A percentile compares a stretch with the other conserved stretches of the same genome.
phyloP scores from a whole-genome alignment of 148 eudicot genomes.

The Vaccinium corymbosum region DNA sequence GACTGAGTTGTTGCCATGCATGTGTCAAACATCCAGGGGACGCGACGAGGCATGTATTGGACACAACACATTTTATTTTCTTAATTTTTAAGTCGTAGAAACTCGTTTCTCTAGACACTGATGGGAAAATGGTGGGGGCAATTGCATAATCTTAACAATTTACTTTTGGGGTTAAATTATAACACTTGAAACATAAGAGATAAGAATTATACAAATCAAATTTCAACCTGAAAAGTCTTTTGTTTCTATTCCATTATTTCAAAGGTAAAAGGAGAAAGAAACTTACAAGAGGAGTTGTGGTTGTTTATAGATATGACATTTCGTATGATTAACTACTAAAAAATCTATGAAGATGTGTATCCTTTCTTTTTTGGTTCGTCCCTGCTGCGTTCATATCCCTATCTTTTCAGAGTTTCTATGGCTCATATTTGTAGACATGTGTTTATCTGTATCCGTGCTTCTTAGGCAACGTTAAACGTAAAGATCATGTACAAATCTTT shows the following conservation, averaged over 20 bases:
- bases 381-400: not conserved
- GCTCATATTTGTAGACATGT: not conserved
- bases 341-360: not conserved
- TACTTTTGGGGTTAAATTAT: not conserved
- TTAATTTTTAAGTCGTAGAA: not conserved
- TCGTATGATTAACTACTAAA: not conserved
- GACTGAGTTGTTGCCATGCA: not conserved
- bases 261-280: not conserved
- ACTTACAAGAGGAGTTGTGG: not conserved
- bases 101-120: not conserved
- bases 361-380: not conserved
- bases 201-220: not conserved
- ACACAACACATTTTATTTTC: not conserved
- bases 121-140: not conserved
- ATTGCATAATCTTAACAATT: not conserved
- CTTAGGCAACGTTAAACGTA: not conserved
- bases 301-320: not conserved
- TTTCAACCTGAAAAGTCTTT: not conserved
- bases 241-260: not conserved
- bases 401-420: not conserved
- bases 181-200: not conserved
- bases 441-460: not conserved
- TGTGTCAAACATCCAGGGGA: not conserved
- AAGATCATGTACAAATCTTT: not conserved
- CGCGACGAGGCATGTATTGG: not conserved